phyloP scores from a whole-genome alignment of 176 grass and related monocot genomes.

The Bolboschoenus planiculmis region DNA sequence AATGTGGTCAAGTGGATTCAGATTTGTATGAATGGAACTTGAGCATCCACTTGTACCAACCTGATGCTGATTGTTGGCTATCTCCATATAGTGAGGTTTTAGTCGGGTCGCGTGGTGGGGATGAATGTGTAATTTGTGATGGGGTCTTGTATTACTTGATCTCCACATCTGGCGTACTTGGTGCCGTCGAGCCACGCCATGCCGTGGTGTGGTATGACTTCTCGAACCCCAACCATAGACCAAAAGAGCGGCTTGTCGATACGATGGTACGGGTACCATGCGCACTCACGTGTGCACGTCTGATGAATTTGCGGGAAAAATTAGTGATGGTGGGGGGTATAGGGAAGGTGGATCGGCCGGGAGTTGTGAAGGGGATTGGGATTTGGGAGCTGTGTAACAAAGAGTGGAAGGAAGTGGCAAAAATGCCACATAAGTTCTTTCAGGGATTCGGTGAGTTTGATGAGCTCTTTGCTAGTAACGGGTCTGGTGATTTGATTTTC shows the following conservation, averaged over 20 bases:
- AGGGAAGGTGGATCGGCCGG: slow-evolving; percentile 73
- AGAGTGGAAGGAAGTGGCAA: slow-evolving; percentile 63
- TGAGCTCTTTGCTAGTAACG: slow-evolving; percentile 76
- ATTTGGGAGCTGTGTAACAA: slow-evolving; percentile 70
- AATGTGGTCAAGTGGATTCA: slow-evolving; percentile 47
- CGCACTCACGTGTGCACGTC: slow-evolving; percentile 57
- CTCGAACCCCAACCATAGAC: neutral
- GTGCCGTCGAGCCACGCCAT: slow-evolving; percentile 49
- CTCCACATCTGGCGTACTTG: slow-evolving; percentile 50
- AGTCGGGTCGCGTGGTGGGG: slow-evolving; percentile 57
- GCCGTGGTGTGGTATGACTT: slow-evolving; percentile 74
- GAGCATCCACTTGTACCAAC: slow-evolving; percentile 60
- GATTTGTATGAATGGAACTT: slow-evolving; percentile 74
- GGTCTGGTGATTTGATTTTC: slow-evolving; percentile 69
- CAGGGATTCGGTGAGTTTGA: slow-evolving; percentile 90
- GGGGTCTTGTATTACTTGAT: slow-evolving; percentile 77
- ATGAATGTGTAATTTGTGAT: slow-evolving; percentile 78
- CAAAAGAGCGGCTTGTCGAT: slow-evolving; percentile 9
- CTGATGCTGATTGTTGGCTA: slow-evolving; percentile 34
- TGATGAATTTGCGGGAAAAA: slow-evolving; percentile 71
- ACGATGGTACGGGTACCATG: slow-evolving; percentile 65
- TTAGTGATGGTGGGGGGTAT: slow-evolving; percentile 76
- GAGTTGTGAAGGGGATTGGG: slow-evolving; percentile 88
- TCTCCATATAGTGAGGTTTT: slow-evolving; percentile 49
- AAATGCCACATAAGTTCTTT: slow-evolving; percentile 85